Conservation (phyloP, 2,329 filamentous ascomycete genomes). For the Cercospora janseana region DNA sequence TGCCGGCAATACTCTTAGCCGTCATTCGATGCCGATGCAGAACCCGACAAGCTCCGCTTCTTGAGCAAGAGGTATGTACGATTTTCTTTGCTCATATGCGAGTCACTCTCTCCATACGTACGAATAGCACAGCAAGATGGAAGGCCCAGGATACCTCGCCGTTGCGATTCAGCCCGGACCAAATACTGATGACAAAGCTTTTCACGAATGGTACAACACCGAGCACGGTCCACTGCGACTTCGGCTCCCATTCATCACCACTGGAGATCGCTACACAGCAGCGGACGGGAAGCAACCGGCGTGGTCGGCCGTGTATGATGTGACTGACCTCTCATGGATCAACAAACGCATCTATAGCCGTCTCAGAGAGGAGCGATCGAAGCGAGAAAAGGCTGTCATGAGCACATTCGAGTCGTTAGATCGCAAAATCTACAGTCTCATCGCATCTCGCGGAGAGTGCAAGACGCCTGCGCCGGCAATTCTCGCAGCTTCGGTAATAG, state of each 20-base stretch:
- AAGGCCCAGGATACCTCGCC: constrained; percentile 67
- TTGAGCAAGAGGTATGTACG: neutral
- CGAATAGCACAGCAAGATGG: constrained; percentile 31
- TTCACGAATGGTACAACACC: constrained; percentile 93
- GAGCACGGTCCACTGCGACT: constrained; percentile 83
- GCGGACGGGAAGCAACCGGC: constrained; percentile 62
- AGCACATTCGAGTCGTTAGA: constrained; percentile 63
- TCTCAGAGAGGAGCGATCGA: constrained; percentile 57
- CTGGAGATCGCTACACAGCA: constrained; percentile 76
- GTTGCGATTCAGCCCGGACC: constrained; percentile 81
- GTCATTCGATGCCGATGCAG: constrained; percentile 10
- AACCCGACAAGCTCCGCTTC: constrained; percentile 9
- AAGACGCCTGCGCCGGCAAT: constrained; percentile 30
- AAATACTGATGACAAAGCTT: constrained; percentile 64
- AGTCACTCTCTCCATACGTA: neutral
- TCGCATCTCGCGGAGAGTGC: constrained; percentile 47
- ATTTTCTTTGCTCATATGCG: too few species aligned
- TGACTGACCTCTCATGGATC: constrained; percentile 70
- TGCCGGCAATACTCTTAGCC: constrained; percentile 15
- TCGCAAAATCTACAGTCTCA: constrained; percentile 67
- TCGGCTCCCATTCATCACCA: constrained; percentile 69
- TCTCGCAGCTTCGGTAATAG: constrained; percentile 27
- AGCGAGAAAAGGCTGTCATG: constrained; percentile 55
- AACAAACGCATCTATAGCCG: constrained; percentile 67
- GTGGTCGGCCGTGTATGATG: constrained; percentile 80